Conservation (phyloP, 1,139 yeast species). For the Magnusiomyces sp. region DNA sequence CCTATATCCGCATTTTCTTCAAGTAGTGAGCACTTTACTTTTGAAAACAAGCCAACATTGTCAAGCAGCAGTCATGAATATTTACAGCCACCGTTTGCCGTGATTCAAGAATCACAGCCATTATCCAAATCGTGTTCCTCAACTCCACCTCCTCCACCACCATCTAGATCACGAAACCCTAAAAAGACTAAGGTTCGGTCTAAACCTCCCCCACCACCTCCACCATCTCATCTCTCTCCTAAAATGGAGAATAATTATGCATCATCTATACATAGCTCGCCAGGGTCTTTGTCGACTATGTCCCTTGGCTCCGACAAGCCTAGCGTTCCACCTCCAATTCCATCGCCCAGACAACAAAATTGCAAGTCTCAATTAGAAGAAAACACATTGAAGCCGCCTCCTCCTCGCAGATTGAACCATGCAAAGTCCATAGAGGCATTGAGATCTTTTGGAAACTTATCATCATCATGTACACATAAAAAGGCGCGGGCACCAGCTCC, state of each 20-base stretch:
- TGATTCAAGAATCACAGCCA: too few relatives aligned
- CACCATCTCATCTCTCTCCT: background rate
- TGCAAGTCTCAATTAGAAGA: too few relatives aligned
- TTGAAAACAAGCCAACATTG: background rate
- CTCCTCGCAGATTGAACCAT: background rate
- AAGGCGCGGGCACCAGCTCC: conserved; percentile 7
- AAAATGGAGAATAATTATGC: conserved; percentile 1
- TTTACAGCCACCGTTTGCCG: too few relatives aligned
- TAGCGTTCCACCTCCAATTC: conserved; percentile 8
- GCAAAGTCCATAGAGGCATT: conserved; percentile 2
- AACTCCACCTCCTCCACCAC: conserved; percentile 11
- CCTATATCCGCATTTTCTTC: conserved; percentile 1
- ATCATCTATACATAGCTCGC: background rate
- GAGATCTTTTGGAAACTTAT: background rate
- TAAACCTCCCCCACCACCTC: conserved; percentile 6
- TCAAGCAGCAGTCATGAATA: too few relatives aligned
- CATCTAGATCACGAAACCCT: background rate
- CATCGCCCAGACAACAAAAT: background rate
- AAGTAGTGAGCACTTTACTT: background rate
- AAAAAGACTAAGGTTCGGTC: background rate
- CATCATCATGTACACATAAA: background rate
- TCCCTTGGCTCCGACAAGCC: background rate
- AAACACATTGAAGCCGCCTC: background rate
- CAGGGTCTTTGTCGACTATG: background rate
- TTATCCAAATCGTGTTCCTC: too few relatives aligned